Evolutionary conservation across 768 basidiomycete species (phyloP).

Genomic region (Lactarius hatsudake): DNA sequence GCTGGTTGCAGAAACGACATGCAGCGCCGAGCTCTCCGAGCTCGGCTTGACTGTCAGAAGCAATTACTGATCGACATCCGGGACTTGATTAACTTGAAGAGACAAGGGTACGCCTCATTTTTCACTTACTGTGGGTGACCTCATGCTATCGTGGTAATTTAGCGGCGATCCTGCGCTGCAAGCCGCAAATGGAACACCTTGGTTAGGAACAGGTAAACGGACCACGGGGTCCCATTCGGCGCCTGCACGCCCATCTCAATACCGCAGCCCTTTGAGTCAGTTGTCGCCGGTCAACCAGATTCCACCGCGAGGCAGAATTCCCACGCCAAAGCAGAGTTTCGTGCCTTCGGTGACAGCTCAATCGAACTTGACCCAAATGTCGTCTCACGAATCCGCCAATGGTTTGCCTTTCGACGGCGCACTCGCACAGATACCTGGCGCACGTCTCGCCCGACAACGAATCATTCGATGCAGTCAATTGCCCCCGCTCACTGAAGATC

Average conservation of each 20-base stretch:
- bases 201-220: neutral
- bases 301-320: conserved; percentile 9
- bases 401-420: neutral
- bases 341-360: conserved; percentile 3
- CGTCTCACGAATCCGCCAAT: conserved; percentile 6
- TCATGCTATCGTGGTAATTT: neutral
- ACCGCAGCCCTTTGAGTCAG: conserved; percentile 15
- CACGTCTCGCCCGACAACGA: conserved; percentile 2
- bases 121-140: neutral
- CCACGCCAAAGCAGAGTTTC: conserved; percentile 17
- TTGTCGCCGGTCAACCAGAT: conserved; percentile 5
- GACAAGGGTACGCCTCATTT: conserved; percentile 3
- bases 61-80: neutral
- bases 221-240: conserved; percentile 2
- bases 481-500: neutral
- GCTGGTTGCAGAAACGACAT: conserved; percentile 1
- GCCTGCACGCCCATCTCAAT: conserved; percentile 9
- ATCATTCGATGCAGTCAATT: neutral
- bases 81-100: conserved; percentile 1
- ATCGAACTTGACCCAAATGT: conserved; percentile 17
- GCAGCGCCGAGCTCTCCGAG: conserved; percentile 5
- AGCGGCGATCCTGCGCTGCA: conserved; percentile 19
- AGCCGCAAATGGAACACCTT: conserved; percentile 1
- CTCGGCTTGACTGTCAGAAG: neutral
- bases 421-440: neutral